Percentiles rank a stretch among this genome's conserved stretches.
phyloP scores from a whole-genome alignment of 2,329 filamentous ascomycete genomes.

The Alternaria tenuissima region DNA sequence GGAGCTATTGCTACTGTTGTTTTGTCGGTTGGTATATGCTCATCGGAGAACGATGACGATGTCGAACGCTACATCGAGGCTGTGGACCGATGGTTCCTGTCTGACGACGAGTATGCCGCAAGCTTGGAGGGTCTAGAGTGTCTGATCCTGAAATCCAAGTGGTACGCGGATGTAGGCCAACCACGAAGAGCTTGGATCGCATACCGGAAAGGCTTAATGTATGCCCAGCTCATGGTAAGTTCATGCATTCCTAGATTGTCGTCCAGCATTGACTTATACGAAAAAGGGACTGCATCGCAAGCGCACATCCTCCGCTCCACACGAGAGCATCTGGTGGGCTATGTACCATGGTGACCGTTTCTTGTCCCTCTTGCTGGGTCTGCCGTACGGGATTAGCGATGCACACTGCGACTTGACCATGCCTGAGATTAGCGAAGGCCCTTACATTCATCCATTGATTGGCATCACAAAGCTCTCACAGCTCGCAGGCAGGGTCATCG shows the following conservation, averaged over 20 bases:
- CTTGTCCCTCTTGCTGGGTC: conserved; percentile 62
- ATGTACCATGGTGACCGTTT: conserved; percentile 59
- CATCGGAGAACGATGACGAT: conserved; percentile 55
- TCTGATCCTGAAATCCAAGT: conserved; percentile 60
- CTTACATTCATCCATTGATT: conserved; percentile 40
- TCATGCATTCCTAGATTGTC: not conserved
- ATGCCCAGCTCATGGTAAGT: conserved; percentile 62
- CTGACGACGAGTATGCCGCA: conserved; percentile 60
- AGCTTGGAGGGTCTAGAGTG: conserved; percentile 64
- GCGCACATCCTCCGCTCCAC: conserved; percentile 42
- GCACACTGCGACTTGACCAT: conserved; percentile 48
- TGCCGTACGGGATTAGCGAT: conserved; percentile 58
- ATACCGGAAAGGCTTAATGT: conserved; percentile 60
- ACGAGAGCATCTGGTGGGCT: conserved; percentile 53
- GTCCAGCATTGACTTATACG: conserved; percentile 19
- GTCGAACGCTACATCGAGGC: conserved; percentile 57
- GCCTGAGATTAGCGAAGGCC: conserved; percentile 33
- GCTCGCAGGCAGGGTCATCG: conserved; percentile 55
- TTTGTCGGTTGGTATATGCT: conserved; percentile 49
- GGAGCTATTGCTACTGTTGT: conserved; percentile 50
- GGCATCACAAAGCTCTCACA: conserved; percentile 50
- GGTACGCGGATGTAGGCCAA: conserved; percentile 63
- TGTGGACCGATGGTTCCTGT: conserved; percentile 58
- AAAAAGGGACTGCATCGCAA: conserved; percentile 50
- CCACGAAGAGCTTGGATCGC: conserved; percentile 64